phyloP scores from a whole-genome alignment of 495 filamentous ascomycete genomes.

The Penicillium paradoxum region DNA sequence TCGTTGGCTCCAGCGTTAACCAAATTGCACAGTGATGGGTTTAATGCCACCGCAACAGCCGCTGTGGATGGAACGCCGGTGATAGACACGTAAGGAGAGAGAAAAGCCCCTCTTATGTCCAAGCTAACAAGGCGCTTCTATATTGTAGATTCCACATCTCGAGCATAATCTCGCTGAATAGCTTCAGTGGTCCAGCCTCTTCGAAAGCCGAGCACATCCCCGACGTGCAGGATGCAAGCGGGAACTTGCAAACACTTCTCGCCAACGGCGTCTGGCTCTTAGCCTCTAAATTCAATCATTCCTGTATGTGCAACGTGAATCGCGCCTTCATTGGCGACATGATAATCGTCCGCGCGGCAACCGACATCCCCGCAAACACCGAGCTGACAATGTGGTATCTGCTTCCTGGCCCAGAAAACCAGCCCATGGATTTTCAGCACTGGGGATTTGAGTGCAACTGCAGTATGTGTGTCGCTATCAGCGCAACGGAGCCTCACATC shows the following conservation, averaged over 20 bases:
- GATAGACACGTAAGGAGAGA: neutral
- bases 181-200: neutral
- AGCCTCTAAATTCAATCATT: slow-evolving; percentile 53
- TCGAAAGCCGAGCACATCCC: neutral
- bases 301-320: slow-evolving; percentile 41
- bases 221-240: neutral
- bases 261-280: slow-evolving; percentile 47
- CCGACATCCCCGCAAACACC: slow-evolving; percentile 39
- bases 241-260: neutral
- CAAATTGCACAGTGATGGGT: neutral
- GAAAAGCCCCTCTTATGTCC: too few relatives aligned
- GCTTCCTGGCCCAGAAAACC: slow-evolving; percentile 20
- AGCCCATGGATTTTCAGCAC: slow-evolving; percentile 12
- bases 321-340: slow-evolving; percentile 57
- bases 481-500: neutral
- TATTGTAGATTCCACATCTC: neutral
- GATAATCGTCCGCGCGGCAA: slow-evolving; percentile 47
- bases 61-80: neutral
- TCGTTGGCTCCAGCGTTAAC: slow-evolving; percentile 33
- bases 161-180: neutral
- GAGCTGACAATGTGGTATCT: slow-evolving; percentile 42
- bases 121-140: neutral
- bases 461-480: slow-evolving; percentile 31
- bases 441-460: slow-evolving; percentile 49
- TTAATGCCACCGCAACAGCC: neutral